Base-by-base conservation (phyloP, 2,329 filamentous ascomycete genomes). In the Ophiognomonia clavigignenti-juglandacearum region DNA sequence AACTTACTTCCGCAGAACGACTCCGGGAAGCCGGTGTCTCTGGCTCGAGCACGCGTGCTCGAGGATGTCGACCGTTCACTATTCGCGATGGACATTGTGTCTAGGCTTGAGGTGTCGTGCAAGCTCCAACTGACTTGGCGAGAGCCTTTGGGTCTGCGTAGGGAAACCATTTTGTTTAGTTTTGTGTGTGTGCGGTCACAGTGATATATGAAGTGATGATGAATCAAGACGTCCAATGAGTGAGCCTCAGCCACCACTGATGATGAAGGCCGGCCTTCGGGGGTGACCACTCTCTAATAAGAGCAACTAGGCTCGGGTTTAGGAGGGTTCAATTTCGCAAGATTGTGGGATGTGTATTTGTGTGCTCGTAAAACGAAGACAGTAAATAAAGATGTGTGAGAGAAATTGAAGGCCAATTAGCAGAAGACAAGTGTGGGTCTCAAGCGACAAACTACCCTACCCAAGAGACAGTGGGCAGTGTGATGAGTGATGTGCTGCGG, bases 21-120 rank as follows among this genome's bases (percentile, higher is more conserved):
- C 49, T 77, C 73, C 2, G 74, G 74, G 48, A 78, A 78, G 38
- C 74, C 74, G 13, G 74, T 77, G 57, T 76, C 67, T 47, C 70
- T 52, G 24, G 43, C 31, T 39, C 54, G 52, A 29, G 54, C 39
- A 37, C 55, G 56, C 2, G 31, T n/a, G 16, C 31, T 34, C 31
- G 50, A 52, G 29, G 49, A 52, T 37, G 50, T 36, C 18, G 49
- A 49, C 32, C 37, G 40, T n/a, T 52, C 50, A 19, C 50, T 52
- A 39, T 41, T 39, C 9, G 50, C 22, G 23, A 52, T 46, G 16
- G 46, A 52, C 44, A 39, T 49, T 29, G 48, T 52, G 35, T 45
- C 43, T 37, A 26, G 22, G 34, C 43, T 48, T 42, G 34, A 45
- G 16, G 34, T 43, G 4, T 45, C 46, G 18, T 49, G 22, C 22